Conservation (phyloP, 208 protist species). For the Trichomonas tenax region DNA sequence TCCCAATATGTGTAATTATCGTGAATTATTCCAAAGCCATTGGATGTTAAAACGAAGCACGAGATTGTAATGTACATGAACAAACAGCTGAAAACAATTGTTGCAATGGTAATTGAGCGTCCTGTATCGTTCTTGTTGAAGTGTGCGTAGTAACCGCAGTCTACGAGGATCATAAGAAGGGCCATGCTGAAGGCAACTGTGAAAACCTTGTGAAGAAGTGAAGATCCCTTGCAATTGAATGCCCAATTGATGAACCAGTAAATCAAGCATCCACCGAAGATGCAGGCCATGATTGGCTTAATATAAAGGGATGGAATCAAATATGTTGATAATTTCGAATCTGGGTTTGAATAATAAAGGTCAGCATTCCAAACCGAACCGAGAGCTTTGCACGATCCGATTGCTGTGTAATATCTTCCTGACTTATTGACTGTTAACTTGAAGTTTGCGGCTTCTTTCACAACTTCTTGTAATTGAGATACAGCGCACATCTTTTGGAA, state of each 20-base stretch:
- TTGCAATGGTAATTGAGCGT: neutral
- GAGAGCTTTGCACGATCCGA: neutral
- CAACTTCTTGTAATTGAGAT: neutral
- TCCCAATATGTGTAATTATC: neutral
- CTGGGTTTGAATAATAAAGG: neutral
- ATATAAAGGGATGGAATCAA: neutral
- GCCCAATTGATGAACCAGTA: neutral
- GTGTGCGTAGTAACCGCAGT: neutral
- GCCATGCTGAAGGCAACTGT: neutral
- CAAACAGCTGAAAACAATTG: neutral
- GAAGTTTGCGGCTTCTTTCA: neutral
- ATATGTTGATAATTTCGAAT: neutral
- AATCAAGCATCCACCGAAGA: neutral
- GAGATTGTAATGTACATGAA: neutral
- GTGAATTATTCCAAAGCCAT: neutral
- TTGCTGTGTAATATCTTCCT: neutral
- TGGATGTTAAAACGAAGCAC: neutral
- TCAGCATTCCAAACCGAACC: neutral
- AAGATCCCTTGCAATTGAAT: neutral
- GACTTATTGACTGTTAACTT: neutral
- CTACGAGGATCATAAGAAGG: neutral
- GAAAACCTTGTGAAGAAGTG: neutral
- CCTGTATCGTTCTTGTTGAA: neutral
- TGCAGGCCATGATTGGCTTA: neutral
- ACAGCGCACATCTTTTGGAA: too few relatives aligned